Evolutionary conservation across 345 rosid species (phyloP).

Genomic region (Ceriops tagal): DNA sequence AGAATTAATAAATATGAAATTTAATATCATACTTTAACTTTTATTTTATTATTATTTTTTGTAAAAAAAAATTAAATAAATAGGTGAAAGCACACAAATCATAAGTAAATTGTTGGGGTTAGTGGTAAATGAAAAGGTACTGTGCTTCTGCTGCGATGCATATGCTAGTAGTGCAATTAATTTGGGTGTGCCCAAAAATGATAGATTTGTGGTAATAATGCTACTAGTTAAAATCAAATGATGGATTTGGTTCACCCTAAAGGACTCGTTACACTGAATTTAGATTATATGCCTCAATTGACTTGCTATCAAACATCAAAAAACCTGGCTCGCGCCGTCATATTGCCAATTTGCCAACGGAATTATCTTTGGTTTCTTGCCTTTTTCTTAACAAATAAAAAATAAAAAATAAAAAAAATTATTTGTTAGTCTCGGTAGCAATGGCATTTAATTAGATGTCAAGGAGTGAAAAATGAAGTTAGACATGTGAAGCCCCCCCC

Average conservation of each 20-base stretch:
- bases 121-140: too few species aligned
- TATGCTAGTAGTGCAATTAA: too few species aligned
- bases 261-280: constrained; percentile 17
- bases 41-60: too few species aligned
- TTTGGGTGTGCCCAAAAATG: neutral
- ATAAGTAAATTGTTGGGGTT: too few species aligned
- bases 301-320: constrained; percentile 1
- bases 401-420: too few species aligned
- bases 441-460: neutral
- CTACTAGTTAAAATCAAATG: constrained; percentile 10
- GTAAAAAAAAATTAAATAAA: too few species aligned
- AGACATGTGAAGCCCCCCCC: neutral
- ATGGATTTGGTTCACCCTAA: constrained; percentile 13
- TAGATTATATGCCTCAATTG: constrained; percentile 11
- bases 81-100: too few species aligned
- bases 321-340: neutral
- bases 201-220: neutral
- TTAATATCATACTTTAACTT: too few species aligned
- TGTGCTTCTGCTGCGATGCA: too few species aligned
- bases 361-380: neutral
- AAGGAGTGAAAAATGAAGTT: constrained; percentile 2
- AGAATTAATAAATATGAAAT: too few species aligned
- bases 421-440: neutral
- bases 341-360: too few species aligned
- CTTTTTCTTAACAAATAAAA: too few species aligned